phyloP scores from a whole-genome alignment of 768 basidiomycete genomes.

The Dacryopinax spathularia region DNA sequence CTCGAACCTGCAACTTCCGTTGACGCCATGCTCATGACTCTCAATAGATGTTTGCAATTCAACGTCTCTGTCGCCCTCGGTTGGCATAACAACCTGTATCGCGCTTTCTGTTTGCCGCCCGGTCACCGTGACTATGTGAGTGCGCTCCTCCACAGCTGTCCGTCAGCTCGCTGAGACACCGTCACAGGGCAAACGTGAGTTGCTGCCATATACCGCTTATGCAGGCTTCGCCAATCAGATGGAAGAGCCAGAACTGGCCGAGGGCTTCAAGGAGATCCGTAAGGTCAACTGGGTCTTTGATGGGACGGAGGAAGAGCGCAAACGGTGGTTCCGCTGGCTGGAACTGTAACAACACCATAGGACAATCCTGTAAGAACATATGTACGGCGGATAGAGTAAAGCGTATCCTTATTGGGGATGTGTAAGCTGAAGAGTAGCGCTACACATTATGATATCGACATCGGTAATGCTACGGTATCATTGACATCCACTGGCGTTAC shows the following conservation, averaged over 20 bases:
- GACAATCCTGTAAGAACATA: background rate
- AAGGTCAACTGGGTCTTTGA: slow-evolving; percentile 69
- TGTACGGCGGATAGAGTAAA: background rate
- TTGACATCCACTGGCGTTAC: slow-evolving; percentile 4
- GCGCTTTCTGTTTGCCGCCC: slow-evolving; percentile 34
- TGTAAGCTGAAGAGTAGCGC: background rate
- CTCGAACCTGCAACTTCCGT: background rate
- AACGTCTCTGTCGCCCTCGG: slow-evolving; percentile 64
- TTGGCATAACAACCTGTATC: slow-evolving; percentile 87
- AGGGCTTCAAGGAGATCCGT: slow-evolving; percentile 67
- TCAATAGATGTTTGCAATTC: slow-evolving; percentile 56
- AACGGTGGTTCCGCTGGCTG: slow-evolving; percentile 73
- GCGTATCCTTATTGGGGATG: background rate
- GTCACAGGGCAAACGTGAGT: slow-evolving; percentile 34
- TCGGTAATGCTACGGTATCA: slow-evolving; percentile 3
- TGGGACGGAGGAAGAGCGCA: slow-evolving; percentile 56
- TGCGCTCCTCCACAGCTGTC: background rate
- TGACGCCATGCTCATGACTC: background rate
- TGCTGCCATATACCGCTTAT: slow-evolving; percentile 49
- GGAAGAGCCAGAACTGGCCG: slow-evolving; percentile 48
- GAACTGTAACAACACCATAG: slow-evolving; percentile 30
- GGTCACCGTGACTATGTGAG: background rate
- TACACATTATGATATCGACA: slow-evolving; percentile 4
- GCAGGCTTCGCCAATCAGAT: slow-evolving; percentile 31
- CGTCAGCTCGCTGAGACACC: background rate